A percentile compares a stretch with the other conserved stretches of the same genome.
These are phyloP conservation scores for Cladosporium austrohemisphaericum DNA, from an alignment of 2,329 filamentous ascomycete genomes.

Conservation along the genomic window DNA sequence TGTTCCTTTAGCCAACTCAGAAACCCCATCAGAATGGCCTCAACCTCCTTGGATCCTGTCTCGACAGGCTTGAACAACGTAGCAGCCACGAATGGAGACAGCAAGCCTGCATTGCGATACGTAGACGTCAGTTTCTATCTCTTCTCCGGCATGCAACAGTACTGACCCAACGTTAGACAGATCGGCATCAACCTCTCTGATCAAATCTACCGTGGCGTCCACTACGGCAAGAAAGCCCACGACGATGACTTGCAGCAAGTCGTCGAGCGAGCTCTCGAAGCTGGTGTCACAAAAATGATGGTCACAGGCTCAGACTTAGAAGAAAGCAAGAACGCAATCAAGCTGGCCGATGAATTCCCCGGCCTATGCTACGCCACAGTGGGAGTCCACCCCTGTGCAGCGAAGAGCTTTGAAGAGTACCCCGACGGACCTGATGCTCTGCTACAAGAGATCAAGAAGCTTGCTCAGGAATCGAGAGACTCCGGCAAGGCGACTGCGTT, in stretches of 20 bases:
- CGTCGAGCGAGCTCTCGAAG: conserved; percentile 69
- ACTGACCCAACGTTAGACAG: conserved; percentile 36
- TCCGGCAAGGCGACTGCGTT: conserved; percentile 69
- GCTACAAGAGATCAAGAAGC: conserved; percentile 57
- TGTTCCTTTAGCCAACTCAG: not conserved
- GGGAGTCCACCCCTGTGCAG: conserved; percentile 89
- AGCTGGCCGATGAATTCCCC: conserved; percentile 69
- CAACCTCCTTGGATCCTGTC: conserved; percentile 20
- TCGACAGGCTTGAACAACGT: conserved; percentile 24
- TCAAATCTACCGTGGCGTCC: conserved; percentile 78
- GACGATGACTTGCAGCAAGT: conserved; percentile 72
- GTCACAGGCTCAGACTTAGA: conserved; percentile 84
- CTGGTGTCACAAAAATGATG: conserved; percentile 85
- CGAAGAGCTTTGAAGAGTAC: conserved; percentile 68
- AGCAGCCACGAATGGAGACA: conserved; percentile 11
- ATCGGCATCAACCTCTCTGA: conserved; percentile 96
- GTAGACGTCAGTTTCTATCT: conserved; percentile 42
- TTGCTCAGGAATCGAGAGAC: conserved; percentile 60
- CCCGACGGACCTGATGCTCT: conserved; percentile 55
- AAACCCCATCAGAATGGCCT: conserved; percentile 7
- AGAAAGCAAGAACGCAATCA: conserved; percentile 71
- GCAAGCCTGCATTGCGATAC: conserved; percentile 33
- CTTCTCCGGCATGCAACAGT: too few species aligned
- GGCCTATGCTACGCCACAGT: conserved; percentile 83
- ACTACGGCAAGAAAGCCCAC: conserved; percentile 75